Conservation (phyloP, 441 rosid genomes). For the Dalechampia spathulata region DNA sequence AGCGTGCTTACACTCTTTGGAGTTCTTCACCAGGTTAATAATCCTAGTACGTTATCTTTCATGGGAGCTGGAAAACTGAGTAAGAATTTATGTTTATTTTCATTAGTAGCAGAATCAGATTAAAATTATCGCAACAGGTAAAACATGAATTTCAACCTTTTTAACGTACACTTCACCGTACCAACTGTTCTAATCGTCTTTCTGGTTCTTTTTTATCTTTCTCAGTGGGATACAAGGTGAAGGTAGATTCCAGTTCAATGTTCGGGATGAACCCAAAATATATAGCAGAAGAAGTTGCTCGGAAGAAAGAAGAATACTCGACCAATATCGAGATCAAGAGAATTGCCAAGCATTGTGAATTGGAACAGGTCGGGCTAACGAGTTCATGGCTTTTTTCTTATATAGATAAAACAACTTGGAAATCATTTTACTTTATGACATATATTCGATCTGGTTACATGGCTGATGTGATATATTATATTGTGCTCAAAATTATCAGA, state of each 20-base stretch:
- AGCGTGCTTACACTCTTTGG: conserved; percentile 37
- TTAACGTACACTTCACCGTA: not conserved
- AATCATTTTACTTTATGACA: too few relatives aligned
- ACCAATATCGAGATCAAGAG: conserved; percentile 25
- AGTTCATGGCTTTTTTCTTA: not conserved
- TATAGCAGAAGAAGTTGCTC: conserved; percentile 30
- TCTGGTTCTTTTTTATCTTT: not conserved
- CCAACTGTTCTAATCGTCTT: not conserved
- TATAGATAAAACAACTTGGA: not conserved
- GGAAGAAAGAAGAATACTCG: conserved; percentile 34
- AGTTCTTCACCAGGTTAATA: conserved; percentile 48
- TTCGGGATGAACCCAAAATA: conserved; percentile 35
- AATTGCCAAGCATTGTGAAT: conserved; percentile 27
- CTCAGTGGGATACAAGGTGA: conserved; percentile 49
- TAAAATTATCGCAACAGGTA: not conserved
- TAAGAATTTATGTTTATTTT: conserved; percentile 16
- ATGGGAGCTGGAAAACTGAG: conserved; percentile 21
- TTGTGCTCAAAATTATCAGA: conserved; percentile 25
- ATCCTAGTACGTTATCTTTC: conserved; percentile 49
- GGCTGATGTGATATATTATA: conserved; percentile 1
- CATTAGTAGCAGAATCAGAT: not conserved
- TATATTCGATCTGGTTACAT: not conserved
- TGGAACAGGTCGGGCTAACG: conserved; percentile 23
- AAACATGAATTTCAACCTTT: not conserved
- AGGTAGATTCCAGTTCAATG: conserved; percentile 35